A percentile compares a stretch with the other conserved stretches of the same genome.
These are phyloP conservation scores for Fusarium annulatum DNA, from an alignment of 2,329 filamentous ascomycete genomes.

Conservation along the genomic window DNA sequence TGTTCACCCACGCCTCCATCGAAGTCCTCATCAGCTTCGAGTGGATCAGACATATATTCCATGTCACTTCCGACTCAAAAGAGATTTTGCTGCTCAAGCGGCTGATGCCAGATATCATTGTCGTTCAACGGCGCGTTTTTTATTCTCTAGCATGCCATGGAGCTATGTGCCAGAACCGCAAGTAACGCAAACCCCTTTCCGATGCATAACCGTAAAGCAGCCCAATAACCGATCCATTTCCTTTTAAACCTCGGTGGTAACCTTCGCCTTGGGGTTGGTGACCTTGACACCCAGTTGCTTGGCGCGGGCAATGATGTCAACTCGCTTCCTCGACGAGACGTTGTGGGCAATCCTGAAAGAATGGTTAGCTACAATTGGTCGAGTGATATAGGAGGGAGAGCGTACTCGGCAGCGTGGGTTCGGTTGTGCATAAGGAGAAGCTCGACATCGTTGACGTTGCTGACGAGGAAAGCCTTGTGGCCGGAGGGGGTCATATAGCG, in stretches of 20 bases:
- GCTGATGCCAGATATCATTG: constrained; percentile 41
- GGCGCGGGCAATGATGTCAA: constrained; percentile 96
- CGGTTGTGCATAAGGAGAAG: constrained; percentile 99
- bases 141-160: constrained; percentile 45
- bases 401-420: constrained; percentile 98
- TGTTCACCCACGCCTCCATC: constrained; percentile 20
- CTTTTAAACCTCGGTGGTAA: constrained; percentile 89
- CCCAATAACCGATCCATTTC: constrained; percentile 45
- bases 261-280: constrained; percentile 98
- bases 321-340: constrained; percentile 98
- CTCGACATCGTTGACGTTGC: constrained; percentile 95
- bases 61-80: constrained; percentile 15
- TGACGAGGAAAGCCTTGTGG: constrained; percentile 99
- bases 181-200: constrained; percentile 48
- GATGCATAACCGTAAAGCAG: constrained; percentile 48
- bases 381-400: constrained; percentile 39
- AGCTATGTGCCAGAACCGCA: constrained; percentile 47
- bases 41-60: not conserved
- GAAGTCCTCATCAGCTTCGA: constrained; percentile 34
- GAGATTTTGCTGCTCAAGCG: constrained; percentile 27
- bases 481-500: constrained; percentile 98
- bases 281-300: constrained; percentile 99
- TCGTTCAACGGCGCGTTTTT: constrained; percentile 48
- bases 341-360: constrained; percentile 89
- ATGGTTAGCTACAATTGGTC: constrained; percentile 32